phyloP scores from a whole-genome alignment of 805 yeast genomes.

The Wickerhamomyces tratensis region DNA sequence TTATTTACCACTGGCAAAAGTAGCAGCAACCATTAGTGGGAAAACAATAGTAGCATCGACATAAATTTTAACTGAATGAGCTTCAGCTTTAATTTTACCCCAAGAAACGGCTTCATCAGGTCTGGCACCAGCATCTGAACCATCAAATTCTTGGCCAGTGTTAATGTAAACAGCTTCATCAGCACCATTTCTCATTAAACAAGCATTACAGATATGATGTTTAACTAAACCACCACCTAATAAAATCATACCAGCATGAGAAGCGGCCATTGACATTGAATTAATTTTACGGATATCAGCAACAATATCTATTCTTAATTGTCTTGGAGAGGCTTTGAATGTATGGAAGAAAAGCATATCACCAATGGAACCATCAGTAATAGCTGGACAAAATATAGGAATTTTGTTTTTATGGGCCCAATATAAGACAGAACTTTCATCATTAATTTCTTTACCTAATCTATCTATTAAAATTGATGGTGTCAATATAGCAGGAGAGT shows the following conservation, averaged over 20 bases:
- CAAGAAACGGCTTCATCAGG: constrained; percentile 98
- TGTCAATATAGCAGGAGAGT: constrained; percentile 66
- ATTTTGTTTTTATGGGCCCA: constrained; percentile 98
- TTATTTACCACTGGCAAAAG: constrained; percentile 62
- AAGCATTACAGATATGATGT: constrained; percentile 97
- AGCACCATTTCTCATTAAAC: constrained; percentile 98
- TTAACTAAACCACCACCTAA: constrained; percentile 95
- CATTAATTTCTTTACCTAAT: constrained; percentile 89
- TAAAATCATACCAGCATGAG: constrained; percentile 89
- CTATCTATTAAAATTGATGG: constrained; percentile 91
- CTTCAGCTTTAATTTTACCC: constrained; percentile 98
- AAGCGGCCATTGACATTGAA: constrained; percentile 91
- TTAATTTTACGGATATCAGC: constrained; percentile 88
- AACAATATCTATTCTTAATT: constrained; percentile 84
- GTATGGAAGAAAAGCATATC: constrained; percentile 99
- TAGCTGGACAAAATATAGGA: constrained; percentile 95
- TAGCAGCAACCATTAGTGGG: constrained; percentile 96
- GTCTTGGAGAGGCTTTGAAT: constrained; percentile 86
- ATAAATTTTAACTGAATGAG: constrained; percentile 82
- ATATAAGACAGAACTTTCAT: constrained; percentile 86
- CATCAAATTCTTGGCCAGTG: constrained; percentile 98
- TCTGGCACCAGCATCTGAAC: constrained; percentile 98
- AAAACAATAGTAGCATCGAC: constrained; percentile 93
- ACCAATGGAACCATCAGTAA: constrained; percentile 97
- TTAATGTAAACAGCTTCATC: constrained; percentile 95